Conservation (phyloP, 495 filamentous ascomycete genomes). For the Trichoderma erinaceum region DNA sequence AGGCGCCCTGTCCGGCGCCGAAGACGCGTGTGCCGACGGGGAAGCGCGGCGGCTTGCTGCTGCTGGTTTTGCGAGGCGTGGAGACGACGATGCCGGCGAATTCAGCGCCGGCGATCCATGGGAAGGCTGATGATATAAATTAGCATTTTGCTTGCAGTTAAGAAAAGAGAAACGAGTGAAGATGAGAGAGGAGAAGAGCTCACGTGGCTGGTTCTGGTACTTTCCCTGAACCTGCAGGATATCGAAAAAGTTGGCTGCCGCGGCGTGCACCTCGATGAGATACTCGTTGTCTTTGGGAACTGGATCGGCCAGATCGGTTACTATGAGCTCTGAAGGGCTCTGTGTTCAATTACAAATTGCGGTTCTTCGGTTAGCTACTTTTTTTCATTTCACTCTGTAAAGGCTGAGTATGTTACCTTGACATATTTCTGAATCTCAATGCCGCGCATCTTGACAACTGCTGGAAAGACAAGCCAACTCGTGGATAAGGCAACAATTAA, state of each 20-base stretch:
- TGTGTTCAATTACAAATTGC: slow-evolving; percentile 25
- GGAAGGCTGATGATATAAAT: slow-evolving; percentile 43
- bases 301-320: slow-evolving; percentile 67
- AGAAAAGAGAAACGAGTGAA: background rate
- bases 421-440: slow-evolving; percentile 82
- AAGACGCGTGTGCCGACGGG: slow-evolving; percentile 78
- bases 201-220: slow-evolving; percentile 59
- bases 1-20: slow-evolving; percentile 79
- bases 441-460: slow-evolving; percentile 60
- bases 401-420: slow-evolving; percentile 42
- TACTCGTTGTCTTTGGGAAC: slow-evolving; percentile 66
- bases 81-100: slow-evolving; percentile 74
- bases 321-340: slow-evolving; percentile 73
- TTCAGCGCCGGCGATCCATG: slow-evolving; percentile 83
- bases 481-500: too few species aligned
- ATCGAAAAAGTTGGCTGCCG: slow-evolving; percentile 94
- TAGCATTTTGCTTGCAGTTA: background rate
- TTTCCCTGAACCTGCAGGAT: slow-evolving; percentile 81
- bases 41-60: slow-evolving; percentile 44
- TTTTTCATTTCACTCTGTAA: background rate
- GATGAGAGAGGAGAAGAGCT: background rate
- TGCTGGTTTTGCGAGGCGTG: slow-evolving; percentile 41
- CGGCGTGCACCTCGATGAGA: slow-evolving; percentile 80
- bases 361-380: background rate
- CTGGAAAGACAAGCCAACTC: background rate